Conservation (phyloP, 345 rosid species). For the Erodium maritimum region DNA sequence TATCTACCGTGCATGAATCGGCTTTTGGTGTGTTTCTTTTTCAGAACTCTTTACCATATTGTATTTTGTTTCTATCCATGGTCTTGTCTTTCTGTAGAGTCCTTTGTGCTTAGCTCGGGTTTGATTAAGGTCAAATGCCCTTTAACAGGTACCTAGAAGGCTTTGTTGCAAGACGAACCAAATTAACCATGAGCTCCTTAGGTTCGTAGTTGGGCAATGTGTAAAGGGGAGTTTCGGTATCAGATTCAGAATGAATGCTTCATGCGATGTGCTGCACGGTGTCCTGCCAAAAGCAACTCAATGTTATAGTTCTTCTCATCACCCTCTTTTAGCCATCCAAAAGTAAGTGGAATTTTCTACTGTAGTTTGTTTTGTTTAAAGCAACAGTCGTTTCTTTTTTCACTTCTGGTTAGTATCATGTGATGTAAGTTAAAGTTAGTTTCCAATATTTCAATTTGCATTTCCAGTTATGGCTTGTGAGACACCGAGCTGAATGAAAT, state of each 20-base stretch:
- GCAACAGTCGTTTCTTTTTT: too few species aligned
- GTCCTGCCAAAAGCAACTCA: not conserved
- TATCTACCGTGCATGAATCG: constrained; percentile 48
- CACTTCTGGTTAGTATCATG: not conserved
- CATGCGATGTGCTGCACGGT: constrained; percentile 9
- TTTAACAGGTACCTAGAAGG: constrained; percentile 60
- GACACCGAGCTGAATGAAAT: not conserved
- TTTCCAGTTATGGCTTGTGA: not conserved
- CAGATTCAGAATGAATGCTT: constrained; percentile 27
- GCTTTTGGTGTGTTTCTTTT: constrained; percentile 55
- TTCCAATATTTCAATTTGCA: not conserved
- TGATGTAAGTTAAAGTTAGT: not conserved
- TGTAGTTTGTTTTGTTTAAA: not conserved
- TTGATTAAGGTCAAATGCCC: constrained; percentile 2
- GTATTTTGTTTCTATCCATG: too few species aligned
- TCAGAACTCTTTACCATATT: not conserved
- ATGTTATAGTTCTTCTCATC: not conserved
- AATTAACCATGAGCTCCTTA: constrained; percentile 32
- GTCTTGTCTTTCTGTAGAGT: not conserved
- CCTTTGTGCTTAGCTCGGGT: constrained; percentile 6
- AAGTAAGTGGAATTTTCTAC: not conserved
- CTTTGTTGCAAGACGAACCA: constrained; percentile 60
- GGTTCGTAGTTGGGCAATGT: constrained; percentile 62
- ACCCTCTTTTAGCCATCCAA: not conserved
- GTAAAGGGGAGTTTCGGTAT: constrained; percentile 35